A percentile compares a stretch with the other conserved stretches of the same genome.
These are phyloP conservation scores for Annulohypoxylon moriforme DNA, from an alignment of 495 filamentous ascomycete genomes.

Conservation along the genomic window DNA sequence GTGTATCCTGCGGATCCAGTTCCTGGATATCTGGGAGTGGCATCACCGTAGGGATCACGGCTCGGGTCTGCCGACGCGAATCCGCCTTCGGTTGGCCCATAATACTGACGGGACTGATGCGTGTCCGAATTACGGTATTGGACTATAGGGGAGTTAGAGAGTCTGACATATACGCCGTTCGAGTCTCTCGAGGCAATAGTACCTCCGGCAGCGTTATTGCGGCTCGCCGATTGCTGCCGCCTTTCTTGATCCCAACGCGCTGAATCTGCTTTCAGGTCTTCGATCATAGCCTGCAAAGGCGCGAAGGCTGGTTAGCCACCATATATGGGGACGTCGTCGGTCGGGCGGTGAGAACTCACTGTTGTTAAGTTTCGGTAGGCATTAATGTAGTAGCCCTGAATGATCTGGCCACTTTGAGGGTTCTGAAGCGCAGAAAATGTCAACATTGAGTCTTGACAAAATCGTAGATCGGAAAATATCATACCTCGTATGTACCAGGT, in stretches of 20 bases:
- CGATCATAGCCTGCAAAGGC: constrained; percentile 78
- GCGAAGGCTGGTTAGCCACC: constrained; percentile 28
- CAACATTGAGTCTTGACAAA: constrained; percentile 33
- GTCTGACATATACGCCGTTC: constrained; percentile 62
- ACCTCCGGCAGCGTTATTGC: constrained; percentile 65
- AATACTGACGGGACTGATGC: constrained; percentile 63
- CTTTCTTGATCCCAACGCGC: constrained; percentile 81
- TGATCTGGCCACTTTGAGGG: constrained; percentile 66
- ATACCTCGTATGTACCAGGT: constrained; percentile 84
- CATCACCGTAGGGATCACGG: constrained; percentile 47
- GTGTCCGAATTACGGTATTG: constrained; percentile 64
- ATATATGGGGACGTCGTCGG: constrained; percentile 1
- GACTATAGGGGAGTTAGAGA: constrained; percentile 68
- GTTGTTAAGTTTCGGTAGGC: constrained; percentile 88
- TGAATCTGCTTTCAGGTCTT: constrained; percentile 85
- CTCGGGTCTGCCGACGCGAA: constrained; percentile 39
- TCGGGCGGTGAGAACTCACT: constrained; percentile 63
- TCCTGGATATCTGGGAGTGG: constrained; percentile 52
- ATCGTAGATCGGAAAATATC: constrained; percentile 44
- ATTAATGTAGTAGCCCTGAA: constrained; percentile 83
- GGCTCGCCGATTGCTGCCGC: constrained; percentile 59
- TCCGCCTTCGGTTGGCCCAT: constrained; percentile 55
- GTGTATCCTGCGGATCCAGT: constrained; percentile 51
- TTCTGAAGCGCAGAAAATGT: constrained; percentile 42
- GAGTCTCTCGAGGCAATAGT: constrained; percentile 64